Conservation (phyloP, 176 grass and related monocot species). For the Hordeum marinum region DNA sequence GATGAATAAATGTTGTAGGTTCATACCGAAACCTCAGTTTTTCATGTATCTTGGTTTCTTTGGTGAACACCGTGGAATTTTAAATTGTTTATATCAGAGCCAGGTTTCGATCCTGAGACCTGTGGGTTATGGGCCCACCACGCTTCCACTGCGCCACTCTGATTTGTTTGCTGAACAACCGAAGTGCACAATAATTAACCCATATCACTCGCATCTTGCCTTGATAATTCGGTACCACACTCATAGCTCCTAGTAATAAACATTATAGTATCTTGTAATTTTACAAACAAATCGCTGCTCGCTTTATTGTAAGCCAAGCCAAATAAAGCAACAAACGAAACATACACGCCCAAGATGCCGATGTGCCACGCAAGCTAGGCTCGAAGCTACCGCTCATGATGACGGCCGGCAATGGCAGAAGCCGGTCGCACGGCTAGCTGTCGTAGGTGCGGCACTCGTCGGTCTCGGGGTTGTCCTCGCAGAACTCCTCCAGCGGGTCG, state of each 20-base stretch:
- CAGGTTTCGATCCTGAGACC: constrained; percentile 85
- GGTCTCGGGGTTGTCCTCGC: constrained; percentile 83
- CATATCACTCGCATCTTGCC: neutral
- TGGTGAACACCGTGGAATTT: neutral
- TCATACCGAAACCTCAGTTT: neutral
- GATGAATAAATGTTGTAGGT: neutral
- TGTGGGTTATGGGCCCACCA: constrained; percentile 97
- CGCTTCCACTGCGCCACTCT: constrained; percentile 89
- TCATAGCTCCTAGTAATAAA: neutral
- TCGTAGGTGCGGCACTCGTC: constrained; percentile 94
- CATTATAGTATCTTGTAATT: constrained; percentile 1
- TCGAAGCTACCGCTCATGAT: neutral
- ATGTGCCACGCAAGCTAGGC: neutral
- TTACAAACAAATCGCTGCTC: neutral
- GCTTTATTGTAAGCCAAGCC: constrained; percentile 33
- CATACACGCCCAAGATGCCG: constrained; percentile 12
- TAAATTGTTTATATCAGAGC: no score
- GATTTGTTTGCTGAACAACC: neutral
- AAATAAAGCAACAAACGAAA: constrained; percentile 24
- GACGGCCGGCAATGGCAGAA: neutral
- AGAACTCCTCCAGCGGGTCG: constrained; percentile 84
- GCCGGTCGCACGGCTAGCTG: constrained; percentile 29
- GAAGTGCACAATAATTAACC: neutral
- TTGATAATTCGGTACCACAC: neutral
- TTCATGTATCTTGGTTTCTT: neutral